phyloP scores from a whole-genome alignment of 495 filamentous ascomycete species.

The Cercophora scortea region DNA sequence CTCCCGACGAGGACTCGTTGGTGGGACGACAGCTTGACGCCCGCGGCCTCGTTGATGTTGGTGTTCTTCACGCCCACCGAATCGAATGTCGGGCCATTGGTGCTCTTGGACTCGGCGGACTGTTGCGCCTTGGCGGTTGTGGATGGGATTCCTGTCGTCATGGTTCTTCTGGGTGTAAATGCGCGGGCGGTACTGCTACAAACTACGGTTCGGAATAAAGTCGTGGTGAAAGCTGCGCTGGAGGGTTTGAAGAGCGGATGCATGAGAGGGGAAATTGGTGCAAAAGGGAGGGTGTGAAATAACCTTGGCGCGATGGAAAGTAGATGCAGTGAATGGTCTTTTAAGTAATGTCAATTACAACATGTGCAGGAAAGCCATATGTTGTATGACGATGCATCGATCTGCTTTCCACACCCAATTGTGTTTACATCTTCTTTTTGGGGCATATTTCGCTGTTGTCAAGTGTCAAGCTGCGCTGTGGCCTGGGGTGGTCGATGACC shows the following conservation, averaged over 20 bases:
- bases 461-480: background rate
- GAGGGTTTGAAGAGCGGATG: background rate
- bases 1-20: conserved; percentile 46
- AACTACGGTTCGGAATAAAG: background rate
- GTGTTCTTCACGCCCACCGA: conserved; percentile 38
- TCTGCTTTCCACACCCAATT: no score
- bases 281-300: background rate
- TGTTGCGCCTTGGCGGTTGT: background rate
- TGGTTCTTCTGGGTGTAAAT: background rate
- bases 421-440: background rate
- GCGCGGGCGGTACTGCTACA: background rate
- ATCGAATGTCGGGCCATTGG: conserved; percentile 2
- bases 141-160: background rate
- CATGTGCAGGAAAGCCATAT: no score
- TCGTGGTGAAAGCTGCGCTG: background rate
- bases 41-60: conserved; percentile 37
- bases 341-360: no score
- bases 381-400: no score
- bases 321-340: no score
- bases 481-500: background rate
- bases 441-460: background rate
- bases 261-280: background rate
- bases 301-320: background rate
- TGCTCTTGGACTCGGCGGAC: background rate
- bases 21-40: conserved; percentile 34